These are phyloP conservation scores for Cyphellophora europaea DNA, from an alignment of 2,329 filamentous ascomycete genomes.

Conservation along the genomic window DNA sequence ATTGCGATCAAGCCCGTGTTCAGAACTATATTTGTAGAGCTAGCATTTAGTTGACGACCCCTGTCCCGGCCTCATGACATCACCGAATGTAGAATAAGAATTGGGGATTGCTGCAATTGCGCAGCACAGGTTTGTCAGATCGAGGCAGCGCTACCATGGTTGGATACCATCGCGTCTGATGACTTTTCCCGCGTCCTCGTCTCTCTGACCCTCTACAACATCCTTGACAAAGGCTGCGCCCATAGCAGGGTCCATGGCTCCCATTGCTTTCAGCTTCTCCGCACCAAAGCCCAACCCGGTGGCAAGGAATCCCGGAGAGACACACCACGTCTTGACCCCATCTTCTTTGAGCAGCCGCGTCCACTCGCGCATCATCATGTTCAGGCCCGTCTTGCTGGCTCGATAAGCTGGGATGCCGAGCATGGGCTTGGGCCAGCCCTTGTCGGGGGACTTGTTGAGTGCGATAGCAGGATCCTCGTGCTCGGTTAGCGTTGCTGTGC, in stretches of 20 bases:
- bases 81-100: too few species aligned
- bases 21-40: too few species aligned
- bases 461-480: conserved; percentile 14
- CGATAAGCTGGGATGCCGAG: conserved; percentile 26
- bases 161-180: conserved; percentile 21
- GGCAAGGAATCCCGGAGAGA: conserved; percentile 42
- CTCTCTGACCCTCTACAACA: conserved; percentile 20
- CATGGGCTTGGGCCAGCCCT: conserved; percentile 36
- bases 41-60: too few species aligned
- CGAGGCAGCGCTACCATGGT: conserved; percentile 6
- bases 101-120: too few species aligned
- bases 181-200: conserved; percentile 25
- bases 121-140: too few species aligned
- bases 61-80: too few species aligned
- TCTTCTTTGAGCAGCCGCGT: conserved; percentile 34
- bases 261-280: conserved; percentile 17
- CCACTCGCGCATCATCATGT: conserved; percentile 43
- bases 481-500: conserved; percentile 27
- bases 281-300: conserved; percentile 32
- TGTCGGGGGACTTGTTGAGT: conserved; percentile 34
- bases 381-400: conserved; percentile 34
- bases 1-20: too few species aligned
- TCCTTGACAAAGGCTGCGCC: conserved; percentile 23
- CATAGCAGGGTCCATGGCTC: conserved; percentile 22
- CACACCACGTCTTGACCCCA: conserved; percentile 40